Base-by-base conservation (phyloP, 768 basidiomycete genomes). In the Podaxis sp. region DNA sequence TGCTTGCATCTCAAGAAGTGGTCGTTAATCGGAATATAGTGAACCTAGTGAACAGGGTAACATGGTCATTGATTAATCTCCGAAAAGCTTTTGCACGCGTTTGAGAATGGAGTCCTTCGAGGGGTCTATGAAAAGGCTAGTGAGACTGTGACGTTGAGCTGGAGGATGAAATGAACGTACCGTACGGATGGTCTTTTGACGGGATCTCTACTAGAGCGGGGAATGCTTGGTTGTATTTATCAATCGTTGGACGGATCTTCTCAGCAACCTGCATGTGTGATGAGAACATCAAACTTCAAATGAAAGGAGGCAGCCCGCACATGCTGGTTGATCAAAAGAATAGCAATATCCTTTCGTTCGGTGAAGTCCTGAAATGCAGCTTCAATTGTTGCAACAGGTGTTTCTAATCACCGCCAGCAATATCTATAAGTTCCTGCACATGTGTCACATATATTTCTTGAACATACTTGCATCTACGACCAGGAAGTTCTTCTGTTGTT, bases 281-380 rank as follows among this genome's bases (percentile, higher is more conserved):
- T n/a, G 61, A 62, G 59, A 29, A 33, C 36, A 29, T 40, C 13
- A 49, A 38, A 5, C 38, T 38, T 22, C 64, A 65, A 37, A 12
- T n/a, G 40, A 47, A 53, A 27, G 29, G 49, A 64, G 56, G 57
- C 41, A 54, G 38, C 24, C 77, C 91, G 68, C 65, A 95, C 96
- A 82, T 99, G 95, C 75, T 99, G 97, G 80, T 98, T 99, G 71
- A 99, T 98, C 68, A 99, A 81, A 13, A 99, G 78, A 67, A 99
- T 98, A 49, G 96, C 97, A 57, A 98, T 89, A 71, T 99, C 97
- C 71, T 89, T 90, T 63, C 97, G 87, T 73, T 94, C 87, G 2
- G 95, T 98, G 76, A 91, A 98, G 64, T 97, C 95, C 70, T 94
- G 87, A 74, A 99, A 99, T 6, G 93, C 85, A 25, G 87, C 83